Conservation (phyloP, 2,329 filamentous ascomycete species). For the Phialophora verrucosa region DNA sequence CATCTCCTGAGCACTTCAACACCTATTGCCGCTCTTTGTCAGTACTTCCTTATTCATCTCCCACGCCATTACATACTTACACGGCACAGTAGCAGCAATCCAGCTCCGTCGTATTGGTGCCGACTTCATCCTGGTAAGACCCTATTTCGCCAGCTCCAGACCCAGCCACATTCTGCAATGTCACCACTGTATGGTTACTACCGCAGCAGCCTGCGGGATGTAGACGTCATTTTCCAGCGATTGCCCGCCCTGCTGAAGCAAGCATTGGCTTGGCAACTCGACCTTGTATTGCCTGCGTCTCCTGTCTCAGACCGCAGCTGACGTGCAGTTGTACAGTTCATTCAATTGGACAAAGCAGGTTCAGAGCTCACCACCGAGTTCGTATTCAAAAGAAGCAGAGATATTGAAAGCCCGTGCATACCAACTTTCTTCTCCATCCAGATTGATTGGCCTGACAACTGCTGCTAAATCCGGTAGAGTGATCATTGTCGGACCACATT, state of each 20-base stretch:
- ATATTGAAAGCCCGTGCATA: background rate
- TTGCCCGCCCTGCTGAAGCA: background rate
- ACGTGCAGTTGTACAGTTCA: background rate
- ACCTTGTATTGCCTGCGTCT: background rate
- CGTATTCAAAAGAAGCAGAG: background rate
- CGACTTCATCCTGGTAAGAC: slow-evolving; percentile 5
- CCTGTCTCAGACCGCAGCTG: background rate
- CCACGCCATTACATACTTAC: slow-evolving; percentile 6
- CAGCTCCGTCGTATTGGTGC: background rate
- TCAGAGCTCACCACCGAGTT: slow-evolving; percentile 6
- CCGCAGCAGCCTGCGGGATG: background rate
- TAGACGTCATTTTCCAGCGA: slow-evolving; percentile 8
- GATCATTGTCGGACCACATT: background rate
- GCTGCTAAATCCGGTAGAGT: background rate
- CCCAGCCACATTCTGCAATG: slow-evolving; percentile 9
- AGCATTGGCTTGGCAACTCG: background rate
- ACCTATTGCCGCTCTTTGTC: background rate
- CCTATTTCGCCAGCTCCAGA: background rate
- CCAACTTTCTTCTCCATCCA: background rate
- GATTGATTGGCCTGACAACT: background rate
- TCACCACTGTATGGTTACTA: background rate
- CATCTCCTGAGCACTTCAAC: background rate
- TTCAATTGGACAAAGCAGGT: background rate
- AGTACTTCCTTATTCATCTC: slow-evolving; percentile 3
- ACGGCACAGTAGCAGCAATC: background rate